Base-by-base conservation (phyloP, 2,329 filamentous ascomycete species). In the Exophiala xenobiotica region DNA sequence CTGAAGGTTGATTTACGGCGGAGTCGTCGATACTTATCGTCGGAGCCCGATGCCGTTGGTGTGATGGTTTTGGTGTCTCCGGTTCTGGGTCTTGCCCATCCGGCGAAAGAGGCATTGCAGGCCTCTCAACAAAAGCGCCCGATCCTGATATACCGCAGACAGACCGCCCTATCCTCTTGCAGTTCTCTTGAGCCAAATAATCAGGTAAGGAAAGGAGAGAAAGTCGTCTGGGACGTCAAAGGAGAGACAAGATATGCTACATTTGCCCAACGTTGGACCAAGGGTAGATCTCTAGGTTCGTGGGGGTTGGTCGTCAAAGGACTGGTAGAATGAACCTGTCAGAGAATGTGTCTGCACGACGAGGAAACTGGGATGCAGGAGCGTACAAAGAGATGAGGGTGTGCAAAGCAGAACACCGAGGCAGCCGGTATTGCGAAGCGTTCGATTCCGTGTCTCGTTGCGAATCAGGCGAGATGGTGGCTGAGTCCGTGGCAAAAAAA, bases 21-120 rank as follows among this genome's bases (percentile, higher is more conserved):
- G 78, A 78, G 18, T 78, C 80, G 63, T 81, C 77, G 56, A 81
- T 79, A 23, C 77, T 80, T 46, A 80, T 81, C 8, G 78, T 80
- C 18, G 78, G 78, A 5, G 75, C 74, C 49, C 74, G 67, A 14
- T 45, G 52, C 26, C 57, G 45, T 19, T 52, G 41, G 6, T 29
- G 53, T 5, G 23, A 3, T 16, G 46, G 35, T 48, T 35, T 45
- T 5, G 57, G 49, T n/a, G 48, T 37, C 9, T 49, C 49, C n/a
- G 48, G 44, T 16, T 49, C 49, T 16, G 55, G 35, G 29, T 46
- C 46, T 43, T 52, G 44, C 29, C 46, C 55, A 35, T 54, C 55
- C 3, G 40, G 19, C 27, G 55, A 29, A 23, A 49, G 35, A 48
- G 48, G 22, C 55, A 58, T 58, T 23, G 42, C 38, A 24, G 31